Evolutionary conservation across 306 rosid species (phyloP).

Genomic region (Coriaria nepalensis): DNA sequence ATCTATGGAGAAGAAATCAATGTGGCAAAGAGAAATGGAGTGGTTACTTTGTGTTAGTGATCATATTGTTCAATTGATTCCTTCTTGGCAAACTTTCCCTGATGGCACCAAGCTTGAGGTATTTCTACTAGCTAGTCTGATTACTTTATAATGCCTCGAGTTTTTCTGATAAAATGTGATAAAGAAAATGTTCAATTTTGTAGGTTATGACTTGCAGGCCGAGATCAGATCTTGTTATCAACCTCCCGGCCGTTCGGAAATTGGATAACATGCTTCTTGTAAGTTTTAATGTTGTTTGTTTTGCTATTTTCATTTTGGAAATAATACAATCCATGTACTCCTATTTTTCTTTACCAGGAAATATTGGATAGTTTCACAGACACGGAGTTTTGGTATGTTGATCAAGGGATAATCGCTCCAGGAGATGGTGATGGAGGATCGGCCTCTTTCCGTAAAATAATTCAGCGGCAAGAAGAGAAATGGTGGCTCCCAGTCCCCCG

Average conservation of each 20-base stretch:
- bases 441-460: constrained; percentile 54
- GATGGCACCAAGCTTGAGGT: constrained; percentile 45
- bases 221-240: constrained; percentile 37
- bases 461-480: constrained; percentile 87
- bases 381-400: constrained; percentile 90
- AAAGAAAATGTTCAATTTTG: constrained; percentile 6
- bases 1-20: constrained; percentile 30
- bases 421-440: constrained; percentile 74
- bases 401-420: constrained; percentile 70
- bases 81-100: constrained; percentile 45
- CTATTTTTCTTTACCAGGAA: constrained; percentile 31
- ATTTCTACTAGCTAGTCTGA: not conserved
- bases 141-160: too few species aligned
- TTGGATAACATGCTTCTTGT: constrained; percentile 48
- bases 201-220: constrained; percentile 58
- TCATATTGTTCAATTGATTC: constrained; percentile 38
- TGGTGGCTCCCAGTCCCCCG: constrained; percentile 99
- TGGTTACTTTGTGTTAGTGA: constrained; percentile 44
- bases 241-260: constrained; percentile 42
- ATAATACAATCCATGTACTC: constrained; percentile 1
- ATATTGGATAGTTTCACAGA: constrained; percentile 51
- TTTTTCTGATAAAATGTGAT: constrained; percentile 1
- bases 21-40: constrained; percentile 58
- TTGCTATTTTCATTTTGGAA: not conserved
- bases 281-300: constrained; percentile 7